Conservation (phyloP, 257 asterid genomes). For the Nicotiana tomentosiformis region DNA sequence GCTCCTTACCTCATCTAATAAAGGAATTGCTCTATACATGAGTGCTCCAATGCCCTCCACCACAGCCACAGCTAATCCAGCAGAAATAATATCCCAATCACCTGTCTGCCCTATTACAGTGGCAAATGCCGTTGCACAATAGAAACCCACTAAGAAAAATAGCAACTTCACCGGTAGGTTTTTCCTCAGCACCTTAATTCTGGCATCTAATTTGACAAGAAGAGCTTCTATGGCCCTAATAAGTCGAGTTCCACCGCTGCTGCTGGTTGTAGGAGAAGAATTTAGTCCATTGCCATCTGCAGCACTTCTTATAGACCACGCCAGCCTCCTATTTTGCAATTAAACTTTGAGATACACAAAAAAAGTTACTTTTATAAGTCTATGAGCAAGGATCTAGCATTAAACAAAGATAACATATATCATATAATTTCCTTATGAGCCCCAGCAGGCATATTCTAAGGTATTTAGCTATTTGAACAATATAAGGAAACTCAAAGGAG, state of each 20-base stretch:
- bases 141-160: slow-evolving; percentile 80
- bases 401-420: neutral
- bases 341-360: neutral
- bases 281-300: slow-evolving; percentile 52
- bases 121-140: slow-evolving; percentile 88
- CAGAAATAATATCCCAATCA: slow-evolving; percentile 95
- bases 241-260: slow-evolving; percentile 61
- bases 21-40: slow-evolving; percentile 65
- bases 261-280: slow-evolving; percentile 37
- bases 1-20: slow-evolving; percentile 38
- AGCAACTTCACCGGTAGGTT: slow-evolving; percentile 66
- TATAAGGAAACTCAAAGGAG: neutral
- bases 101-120: slow-evolving; percentile 97
- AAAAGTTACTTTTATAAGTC: slow-evolving; percentile 1
- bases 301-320: slow-evolving; percentile 58
- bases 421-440: neutral
- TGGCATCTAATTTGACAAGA: slow-evolving; percentile 35
- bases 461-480: neutral
- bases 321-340: slow-evolving; percentile 36
- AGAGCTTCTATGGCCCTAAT: slow-evolving; percentile 53
- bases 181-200: slow-evolving; percentile 48
- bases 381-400: neutral
- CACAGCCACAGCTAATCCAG: slow-evolving; percentile 80
- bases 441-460: neutral
- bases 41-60: slow-evolving; percentile 96